Conservation (phyloP, 140 eudicot genomes). For the Artemisia princeps region DNA sequence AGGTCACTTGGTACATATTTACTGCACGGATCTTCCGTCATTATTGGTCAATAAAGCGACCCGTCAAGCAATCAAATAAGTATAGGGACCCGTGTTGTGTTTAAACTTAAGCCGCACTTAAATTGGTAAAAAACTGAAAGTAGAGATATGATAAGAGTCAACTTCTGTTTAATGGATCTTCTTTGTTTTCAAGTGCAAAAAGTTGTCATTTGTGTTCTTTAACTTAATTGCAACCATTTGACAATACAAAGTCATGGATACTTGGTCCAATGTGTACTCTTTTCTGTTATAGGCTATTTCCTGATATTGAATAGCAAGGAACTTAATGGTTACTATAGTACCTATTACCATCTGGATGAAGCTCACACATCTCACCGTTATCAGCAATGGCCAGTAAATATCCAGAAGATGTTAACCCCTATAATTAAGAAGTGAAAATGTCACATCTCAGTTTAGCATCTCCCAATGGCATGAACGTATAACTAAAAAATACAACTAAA, state of each 20-base stretch:
- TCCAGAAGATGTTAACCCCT: constrained; percentile 91
- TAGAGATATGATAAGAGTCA: too few species aligned
- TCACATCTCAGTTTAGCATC: constrained; percentile 12
- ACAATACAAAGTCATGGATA: background rate
- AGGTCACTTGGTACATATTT: too few species aligned
- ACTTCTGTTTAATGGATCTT: background rate
- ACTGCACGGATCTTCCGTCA: too few species aligned
- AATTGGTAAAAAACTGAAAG: too few species aligned
- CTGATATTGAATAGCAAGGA: background rate
- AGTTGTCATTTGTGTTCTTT: too few species aligned
- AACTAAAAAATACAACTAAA: background rate
- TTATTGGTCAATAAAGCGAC: too few species aligned
- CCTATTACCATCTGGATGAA: constrained; percentile 99
- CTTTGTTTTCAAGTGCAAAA: background rate
- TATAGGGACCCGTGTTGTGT: too few species aligned
- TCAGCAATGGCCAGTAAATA: constrained; percentile 65
- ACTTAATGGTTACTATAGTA: constrained; percentile 18
- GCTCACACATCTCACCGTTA: constrained; percentile 74
- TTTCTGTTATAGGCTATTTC: background rate
- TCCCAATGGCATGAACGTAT: background rate
- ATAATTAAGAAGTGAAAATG: constrained; percentile 21
- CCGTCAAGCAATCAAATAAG: too few species aligned
- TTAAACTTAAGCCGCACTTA: too few species aligned
- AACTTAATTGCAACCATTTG: too few species aligned
- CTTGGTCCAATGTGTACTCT: background rate